Percentiles rank a stretch among this genome's conserved stretches.
Evolutionary conservation across 2,329 filamentous ascomycete species (phyloP).

Genomic region (Penicillium palitans): DNA sequence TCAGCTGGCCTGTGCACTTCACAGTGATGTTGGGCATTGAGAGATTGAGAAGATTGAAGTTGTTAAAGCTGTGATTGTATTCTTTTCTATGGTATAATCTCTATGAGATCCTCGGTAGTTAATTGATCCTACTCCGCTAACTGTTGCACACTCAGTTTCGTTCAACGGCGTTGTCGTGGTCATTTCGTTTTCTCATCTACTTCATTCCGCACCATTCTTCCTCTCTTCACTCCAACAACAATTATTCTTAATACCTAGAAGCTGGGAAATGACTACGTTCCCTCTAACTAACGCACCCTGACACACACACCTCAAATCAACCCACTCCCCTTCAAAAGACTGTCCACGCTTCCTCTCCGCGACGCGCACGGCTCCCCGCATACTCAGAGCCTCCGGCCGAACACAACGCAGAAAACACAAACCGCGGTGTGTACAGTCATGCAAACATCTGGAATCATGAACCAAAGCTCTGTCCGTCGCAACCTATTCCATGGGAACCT

Average conservation of each 20-base stretch:
- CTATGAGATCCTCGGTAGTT: background rate
- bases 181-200: background rate
- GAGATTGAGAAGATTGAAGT: background rate
- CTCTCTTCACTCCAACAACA: conserved; percentile 1
- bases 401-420: background rate
- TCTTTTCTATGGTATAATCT: background rate
- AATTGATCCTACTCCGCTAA: background rate
- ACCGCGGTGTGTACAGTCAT: background rate
- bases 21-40: background rate
- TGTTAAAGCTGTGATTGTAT: background rate
- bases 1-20: conserved; percentile 16
- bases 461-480: conserved; percentile 42
- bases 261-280: background rate
- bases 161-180: background rate
- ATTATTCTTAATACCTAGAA: conserved; percentile 4
- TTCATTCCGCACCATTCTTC: conserved; percentile 6
- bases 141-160: background rate
- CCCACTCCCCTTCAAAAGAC: background rate
- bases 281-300: background rate
- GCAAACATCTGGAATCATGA: conserved; percentile 23
- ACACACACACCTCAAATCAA: background rate
- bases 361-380: background rate
- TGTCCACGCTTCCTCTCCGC: background rate
- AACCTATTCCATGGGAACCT: conserved; percentile 49
- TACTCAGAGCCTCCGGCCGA: background rate